phyloP scores from a whole-genome alignment of 352 stramenopile genomes.

The Phytophthora podocarpi region DNA sequence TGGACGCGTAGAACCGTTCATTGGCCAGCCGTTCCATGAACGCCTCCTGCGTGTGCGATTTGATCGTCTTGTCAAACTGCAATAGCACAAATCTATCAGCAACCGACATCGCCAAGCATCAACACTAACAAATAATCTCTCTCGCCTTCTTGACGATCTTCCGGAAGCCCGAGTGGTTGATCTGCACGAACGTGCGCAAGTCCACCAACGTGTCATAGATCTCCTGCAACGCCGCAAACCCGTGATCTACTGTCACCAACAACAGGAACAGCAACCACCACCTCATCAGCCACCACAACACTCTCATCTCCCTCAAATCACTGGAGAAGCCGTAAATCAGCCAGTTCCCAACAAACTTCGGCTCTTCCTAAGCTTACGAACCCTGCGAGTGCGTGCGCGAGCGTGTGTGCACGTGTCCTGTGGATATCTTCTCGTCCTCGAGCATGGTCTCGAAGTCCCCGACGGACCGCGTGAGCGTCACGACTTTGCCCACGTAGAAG shows the following conservation, averaged over 20 bases:
- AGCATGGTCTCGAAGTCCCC: constrained; percentile 80
- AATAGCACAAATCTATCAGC: not conserved
- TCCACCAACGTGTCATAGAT: constrained; percentile 92
- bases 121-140: not conserved
- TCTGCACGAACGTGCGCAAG: constrained; percentile 90
- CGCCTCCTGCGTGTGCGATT: constrained; percentile 58
- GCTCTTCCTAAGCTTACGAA: constrained; percentile 12
- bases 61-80: constrained; percentile 92
- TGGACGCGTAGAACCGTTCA: constrained; percentile 79
- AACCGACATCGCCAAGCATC: not conserved
- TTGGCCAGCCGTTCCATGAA: constrained; percentile 87
- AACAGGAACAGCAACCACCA: constrained; percentile 4
- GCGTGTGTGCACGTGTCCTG: constrained; percentile 78
- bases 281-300: not conserved
- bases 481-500: constrained; percentile 77
- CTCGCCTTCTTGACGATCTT: constrained; percentile 94
- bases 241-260: constrained; percentile 50
- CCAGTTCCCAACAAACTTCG: not conserved
- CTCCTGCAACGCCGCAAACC: constrained; percentile 85
- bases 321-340: not conserved
- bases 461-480: constrained; percentile 67
- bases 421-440: constrained; percentile 68
- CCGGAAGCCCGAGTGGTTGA: constrained; percentile 92
- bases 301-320: constrained; percentile 3
- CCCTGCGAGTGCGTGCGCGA: constrained; percentile 66